A percentile compares a stretch with the other conserved stretches of the same genome.
Evolutionary conservation across 2,329 filamentous ascomycete species (phyloP).

Genomic region (Rhinocladiella similis): DNA sequence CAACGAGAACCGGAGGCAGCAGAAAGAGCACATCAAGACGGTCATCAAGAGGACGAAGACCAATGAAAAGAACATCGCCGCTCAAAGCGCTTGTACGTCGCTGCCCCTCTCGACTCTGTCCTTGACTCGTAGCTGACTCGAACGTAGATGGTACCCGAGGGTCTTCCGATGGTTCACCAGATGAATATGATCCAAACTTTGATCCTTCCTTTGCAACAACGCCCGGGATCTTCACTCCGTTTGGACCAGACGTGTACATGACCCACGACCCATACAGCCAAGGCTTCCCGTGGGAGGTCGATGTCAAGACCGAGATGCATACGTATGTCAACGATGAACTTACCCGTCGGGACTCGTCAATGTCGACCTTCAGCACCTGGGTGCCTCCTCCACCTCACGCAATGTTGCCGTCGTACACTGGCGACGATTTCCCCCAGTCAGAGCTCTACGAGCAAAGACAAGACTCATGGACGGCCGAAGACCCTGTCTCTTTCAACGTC

Average conservation of each 20-base stretch:
- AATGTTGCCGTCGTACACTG: slow-evolving; percentile 62
- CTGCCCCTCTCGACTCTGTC: not conserved
- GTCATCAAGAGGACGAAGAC: slow-evolving; percentile 97
- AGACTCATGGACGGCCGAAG: slow-evolving; percentile 64
- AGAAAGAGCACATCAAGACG: slow-evolving; percentile 95
- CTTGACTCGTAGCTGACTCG: slow-evolving; percentile 4
- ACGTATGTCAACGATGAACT: slow-evolving; percentile 92
- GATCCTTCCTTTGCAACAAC: slow-evolving; percentile 62
- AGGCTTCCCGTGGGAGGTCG: slow-evolving; percentile 77
- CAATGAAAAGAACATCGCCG: slow-evolving; percentile 72
- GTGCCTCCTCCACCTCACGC: slow-evolving; percentile 70
- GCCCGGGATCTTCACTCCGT: slow-evolving; percentile 41
- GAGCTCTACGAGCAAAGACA: slow-evolving; percentile 55
- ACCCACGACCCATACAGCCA: slow-evolving; percentile 56
- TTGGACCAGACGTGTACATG: slow-evolving; percentile 52
- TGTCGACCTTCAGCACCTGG: slow-evolving; percentile 91
- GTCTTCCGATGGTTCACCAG: slow-evolving; percentile 77
- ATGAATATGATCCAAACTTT: slow-evolving; percentile 65
- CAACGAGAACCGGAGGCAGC: slow-evolving; percentile 76
- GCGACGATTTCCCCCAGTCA: slow-evolving; percentile 68
- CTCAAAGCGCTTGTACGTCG: slow-evolving; percentile 36
- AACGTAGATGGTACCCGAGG: slow-evolving; percentile 52
- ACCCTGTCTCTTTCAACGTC: slow-evolving; percentile 72
- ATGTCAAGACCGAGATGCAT: slow-evolving; percentile 92
- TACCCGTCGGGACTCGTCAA: slow-evolving; percentile 79